Conservation (phyloP, 2,329 filamentous ascomycete genomes). For the Fonsecaea nubica region DNA sequence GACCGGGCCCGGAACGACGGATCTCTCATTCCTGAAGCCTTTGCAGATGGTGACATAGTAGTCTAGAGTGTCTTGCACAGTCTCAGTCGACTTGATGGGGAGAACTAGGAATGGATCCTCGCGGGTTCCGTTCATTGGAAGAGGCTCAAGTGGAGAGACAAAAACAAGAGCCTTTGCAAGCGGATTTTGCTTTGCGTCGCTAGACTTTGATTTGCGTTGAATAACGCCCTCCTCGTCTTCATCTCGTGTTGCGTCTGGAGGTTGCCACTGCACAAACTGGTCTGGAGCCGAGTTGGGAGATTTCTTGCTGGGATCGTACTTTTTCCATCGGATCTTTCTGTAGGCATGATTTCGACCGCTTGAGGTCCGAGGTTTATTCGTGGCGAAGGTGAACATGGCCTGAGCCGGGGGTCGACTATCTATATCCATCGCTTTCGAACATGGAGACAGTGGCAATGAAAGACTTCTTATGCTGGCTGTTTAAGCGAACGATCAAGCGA, state of each 20-base stretch:
- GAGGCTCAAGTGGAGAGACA: conserved; percentile 30
- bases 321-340: conserved; percentile 33
- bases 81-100: conserved; percentile 34
- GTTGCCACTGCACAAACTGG: conserved; percentile 31
- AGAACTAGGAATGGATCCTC: conserved; percentile 33
- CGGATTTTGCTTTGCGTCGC: conserved; percentile 2
- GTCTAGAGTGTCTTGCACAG: conserved; percentile 33
- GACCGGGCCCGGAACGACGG: conserved; percentile 13
- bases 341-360: conserved; percentile 12
- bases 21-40: conserved; percentile 16
- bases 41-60: conserved; percentile 35
- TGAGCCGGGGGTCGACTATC: conserved; percentile 14
- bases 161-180: not conserved
- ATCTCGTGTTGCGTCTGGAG: conserved; percentile 10
- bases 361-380: conserved; percentile 8
- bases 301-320: conserved; percentile 28
- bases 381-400: conserved; percentile 8
- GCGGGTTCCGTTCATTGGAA: conserved; percentile 33
- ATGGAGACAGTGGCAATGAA: not conserved
- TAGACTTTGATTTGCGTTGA: not conserved
- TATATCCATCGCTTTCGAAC: conserved; percentile 5
- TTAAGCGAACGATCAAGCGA: not conserved
- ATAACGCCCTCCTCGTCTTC: not conserved
- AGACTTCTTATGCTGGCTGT: not conserved
- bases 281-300: conserved; percentile 2